Evolutionary conservation across 2,329 filamentous ascomycete genomes (phyloP).

Genomic region (Ascochyta rabiei): DNA sequence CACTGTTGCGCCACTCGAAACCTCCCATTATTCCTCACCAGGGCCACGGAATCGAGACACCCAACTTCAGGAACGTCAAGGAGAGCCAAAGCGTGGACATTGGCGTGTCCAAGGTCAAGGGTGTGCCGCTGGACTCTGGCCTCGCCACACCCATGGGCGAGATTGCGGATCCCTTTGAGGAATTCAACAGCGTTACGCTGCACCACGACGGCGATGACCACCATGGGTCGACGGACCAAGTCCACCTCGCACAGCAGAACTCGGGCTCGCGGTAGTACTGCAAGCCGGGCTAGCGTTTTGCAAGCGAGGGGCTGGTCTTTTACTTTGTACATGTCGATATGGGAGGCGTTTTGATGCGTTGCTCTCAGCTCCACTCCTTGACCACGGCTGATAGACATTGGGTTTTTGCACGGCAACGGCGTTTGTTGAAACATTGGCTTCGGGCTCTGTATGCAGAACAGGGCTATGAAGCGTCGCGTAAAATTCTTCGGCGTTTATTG

Average conservation of each 20-base stretch:
- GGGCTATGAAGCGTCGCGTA: slow-evolving; percentile 4
- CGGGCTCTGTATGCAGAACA: slow-evolving; percentile 1
- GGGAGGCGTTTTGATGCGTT: slow-evolving; percentile 29
- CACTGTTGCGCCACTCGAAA: slow-evolving; percentile 95
- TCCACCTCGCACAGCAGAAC: slow-evolving; percentile 31
- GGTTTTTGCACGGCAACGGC: slow-evolving; percentile 26
- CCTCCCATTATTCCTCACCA: slow-evolving; percentile 94
- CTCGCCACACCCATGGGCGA: slow-evolving; percentile 85
- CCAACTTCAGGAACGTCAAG: slow-evolving; percentile 98
- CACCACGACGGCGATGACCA: slow-evolving; percentile 91
- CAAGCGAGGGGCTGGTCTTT: background rate
- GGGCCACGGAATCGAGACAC: slow-evolving; percentile 86
- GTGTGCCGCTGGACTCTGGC: slow-evolving; percentile 85
- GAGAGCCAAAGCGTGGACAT: slow-evolving; percentile 95
- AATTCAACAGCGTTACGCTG: slow-evolving; percentile 97
- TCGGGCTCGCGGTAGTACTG: slow-evolving; percentile 10
- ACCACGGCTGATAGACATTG: slow-evolving; percentile 25
- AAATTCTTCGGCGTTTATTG: slow-evolving; percentile 12
- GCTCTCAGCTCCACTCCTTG: slow-evolving; percentile 42
- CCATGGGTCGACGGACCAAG: slow-evolving; percentile 27
- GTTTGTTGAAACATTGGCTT: slow-evolving; percentile 22
- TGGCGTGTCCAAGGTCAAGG: slow-evolving; percentile 63
- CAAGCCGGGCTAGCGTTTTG: background rate
- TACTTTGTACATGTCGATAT: slow-evolving; percentile 13
- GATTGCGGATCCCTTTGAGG: slow-evolving; percentile 87